phyloP scores from a whole-genome alignment of 768 basidiomycete species.

The Boletus fagicola region DNA sequence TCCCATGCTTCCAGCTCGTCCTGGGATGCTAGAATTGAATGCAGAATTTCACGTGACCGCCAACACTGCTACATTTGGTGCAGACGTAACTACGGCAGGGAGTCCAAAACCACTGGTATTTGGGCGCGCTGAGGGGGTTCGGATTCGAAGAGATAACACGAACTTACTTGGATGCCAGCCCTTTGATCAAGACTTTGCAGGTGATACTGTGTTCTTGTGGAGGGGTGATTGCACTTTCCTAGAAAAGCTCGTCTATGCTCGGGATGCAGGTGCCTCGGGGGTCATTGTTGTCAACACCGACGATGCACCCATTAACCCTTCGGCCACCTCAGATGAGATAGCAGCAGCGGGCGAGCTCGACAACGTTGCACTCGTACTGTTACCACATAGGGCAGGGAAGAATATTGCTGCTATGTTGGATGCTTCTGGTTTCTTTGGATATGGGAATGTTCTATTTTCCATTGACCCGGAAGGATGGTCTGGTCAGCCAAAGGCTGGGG shows the following conservation, averaged over 20 bases:
- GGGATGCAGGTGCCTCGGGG: slow-evolving; percentile 69
- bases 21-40: slow-evolving; percentile 36
- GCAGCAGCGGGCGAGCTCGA: slow-evolving; percentile 54
- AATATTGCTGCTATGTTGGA: slow-evolving; percentile 56
- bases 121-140: slow-evolving; percentile 50
- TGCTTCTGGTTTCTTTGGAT: slow-evolving; percentile 43
- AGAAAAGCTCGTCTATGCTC: slow-evolving; percentile 73
- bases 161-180: slow-evolving; percentile 63
- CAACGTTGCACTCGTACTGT: slow-evolving; percentile 57
- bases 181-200: slow-evolving; percentile 47
- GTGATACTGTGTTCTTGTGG: slow-evolving; percentile 57
- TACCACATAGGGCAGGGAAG: slow-evolving; percentile 52
- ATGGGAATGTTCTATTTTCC: slow-evolving; percentile 51
- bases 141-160: slow-evolving; percentile 46
- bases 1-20: slow-evolving; percentile 42
- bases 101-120: slow-evolving; percentile 40
- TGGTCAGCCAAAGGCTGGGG: slow-evolving; percentile 17
- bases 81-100: slow-evolving; percentile 45
- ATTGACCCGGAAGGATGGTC: slow-evolving; percentile 42
- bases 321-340: slow-evolving; percentile 57
- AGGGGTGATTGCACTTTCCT: slow-evolving; percentile 89
- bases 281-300: slow-evolving; percentile 73
- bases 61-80: slow-evolving; percentile 70
- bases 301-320: slow-evolving; percentile 61
- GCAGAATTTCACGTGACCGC: slow-evolving; percentile 55